These are phyloP conservation scores for Dactylonectria macrodidyma DNA, from an alignment of 2,329 filamentous ascomycete genomes.

Conservation along the genomic window DNA sequence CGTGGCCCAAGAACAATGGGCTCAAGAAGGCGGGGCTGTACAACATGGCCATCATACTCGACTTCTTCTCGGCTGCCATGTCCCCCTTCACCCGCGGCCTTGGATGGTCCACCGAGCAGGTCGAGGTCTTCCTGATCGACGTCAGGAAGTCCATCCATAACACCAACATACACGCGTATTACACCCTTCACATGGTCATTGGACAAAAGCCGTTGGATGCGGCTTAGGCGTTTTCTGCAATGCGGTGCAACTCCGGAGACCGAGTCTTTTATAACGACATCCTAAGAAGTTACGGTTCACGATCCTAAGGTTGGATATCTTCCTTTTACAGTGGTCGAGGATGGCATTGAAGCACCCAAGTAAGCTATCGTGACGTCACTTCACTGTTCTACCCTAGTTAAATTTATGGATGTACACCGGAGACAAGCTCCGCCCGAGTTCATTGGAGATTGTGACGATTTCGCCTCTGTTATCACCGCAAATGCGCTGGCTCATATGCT, in stretches of 20 bases:
- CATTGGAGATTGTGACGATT: no score
- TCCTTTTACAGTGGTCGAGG: no score
- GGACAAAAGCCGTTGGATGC: background rate
- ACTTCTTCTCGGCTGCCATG: background rate
- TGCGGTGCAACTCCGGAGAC: background rate
- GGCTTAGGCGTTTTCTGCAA: background rate
- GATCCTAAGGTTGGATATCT: no score
- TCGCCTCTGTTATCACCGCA: no score
- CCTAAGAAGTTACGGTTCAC: no score
- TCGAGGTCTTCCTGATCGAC: background rate
- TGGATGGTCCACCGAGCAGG: background rate
- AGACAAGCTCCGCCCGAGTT: no score
- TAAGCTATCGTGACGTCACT: no score
- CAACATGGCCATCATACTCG: background rate
- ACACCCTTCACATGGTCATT: background rate
- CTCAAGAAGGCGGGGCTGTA: background rate
- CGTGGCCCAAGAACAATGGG: conserved; percentile 6
- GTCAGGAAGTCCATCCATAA: background rate
- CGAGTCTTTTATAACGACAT: no score
- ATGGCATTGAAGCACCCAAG: no score
- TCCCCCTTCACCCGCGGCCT: background rate
- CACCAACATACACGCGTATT: background rate
- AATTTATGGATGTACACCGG: no score
- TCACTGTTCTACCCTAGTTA: no score
- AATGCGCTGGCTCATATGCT: no score